Percentiles rank a stretch among this genome's conserved stretches.
These are phyloP conservation scores for Microsporum ferrugineum DNA, from an alignment of 2,329 filamentous ascomycete genomes.

Conservation along the genomic window DNA sequence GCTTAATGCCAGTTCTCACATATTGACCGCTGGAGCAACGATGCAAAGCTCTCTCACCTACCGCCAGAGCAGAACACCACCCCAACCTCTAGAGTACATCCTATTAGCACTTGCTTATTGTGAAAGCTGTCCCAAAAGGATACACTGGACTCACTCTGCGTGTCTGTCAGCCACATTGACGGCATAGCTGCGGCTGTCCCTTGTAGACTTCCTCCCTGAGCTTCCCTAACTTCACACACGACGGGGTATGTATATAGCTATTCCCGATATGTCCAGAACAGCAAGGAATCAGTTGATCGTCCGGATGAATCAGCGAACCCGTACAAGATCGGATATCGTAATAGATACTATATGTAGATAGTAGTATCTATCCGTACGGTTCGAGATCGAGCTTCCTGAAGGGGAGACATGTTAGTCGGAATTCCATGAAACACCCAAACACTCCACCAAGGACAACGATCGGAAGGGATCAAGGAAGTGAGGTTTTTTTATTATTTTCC, in stretches of 20 bases:
- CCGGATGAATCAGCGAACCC: background rate
- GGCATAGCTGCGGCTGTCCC: constrained; percentile 46
- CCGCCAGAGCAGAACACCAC: constrained; percentile 96
- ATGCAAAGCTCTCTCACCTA: constrained; percentile 43
- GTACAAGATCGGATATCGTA: background rate
- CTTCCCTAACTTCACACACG: background rate
- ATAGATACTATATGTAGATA: background rate
- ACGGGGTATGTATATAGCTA: background rate
- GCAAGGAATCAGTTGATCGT: background rate
- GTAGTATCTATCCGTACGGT: background rate
- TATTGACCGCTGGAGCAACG: background rate
- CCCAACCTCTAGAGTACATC: constrained; percentile 60
- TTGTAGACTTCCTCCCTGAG: background rate
- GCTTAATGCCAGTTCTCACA: background rate
- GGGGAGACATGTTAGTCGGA: background rate
- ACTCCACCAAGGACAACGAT: background rate
- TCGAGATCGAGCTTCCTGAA: background rate
- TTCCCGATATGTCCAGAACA: background rate
- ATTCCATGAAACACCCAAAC: background rate
- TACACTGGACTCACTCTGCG: constrained; percentile 61
- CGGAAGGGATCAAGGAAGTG: background rate
- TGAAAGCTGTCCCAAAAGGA: background rate
- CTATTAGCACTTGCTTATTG: background rate
- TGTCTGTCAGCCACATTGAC: constrained; percentile 91
- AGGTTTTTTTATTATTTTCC: background rate